Evolutionary conservation across 306 rosid genomes (phyloP), one percentile per base, ranked within the genome.

Genomic region (Cyamopsis tetragonoloba): DNA sequence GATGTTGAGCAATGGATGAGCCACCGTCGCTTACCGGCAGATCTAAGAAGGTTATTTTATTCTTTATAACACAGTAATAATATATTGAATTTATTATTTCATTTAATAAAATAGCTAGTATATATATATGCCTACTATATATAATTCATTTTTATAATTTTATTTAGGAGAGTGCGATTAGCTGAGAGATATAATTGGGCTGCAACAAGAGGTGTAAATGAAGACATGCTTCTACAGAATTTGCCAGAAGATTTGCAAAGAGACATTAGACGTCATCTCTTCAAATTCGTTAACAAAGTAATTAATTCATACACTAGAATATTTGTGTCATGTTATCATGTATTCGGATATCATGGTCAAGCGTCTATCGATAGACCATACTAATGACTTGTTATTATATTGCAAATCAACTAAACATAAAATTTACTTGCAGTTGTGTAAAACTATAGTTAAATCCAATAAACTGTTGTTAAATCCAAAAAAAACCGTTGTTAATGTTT

Each of bases 1-100:
- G 98, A 92, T 46, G 89, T 87, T 46, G 96, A 92, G 80, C 91
- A 77, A 72, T 92, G 98, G 98, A 92, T 89, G 98, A 83, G 84
- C 10, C 96, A 87, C 51, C 91, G 96, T 22, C 91, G 87, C 48
- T 83, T 92, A 64, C 91, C 96, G 6, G 81, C 79, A 12, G 75
- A 74, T 8, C 73, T 89, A 54, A 77, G 80, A 78, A 85, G 77
- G 96, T 89, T 73, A 41, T 53, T 35, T 34, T 24, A 60, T 39
- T 42, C 7, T 39, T 38, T 24, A 3, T 77, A 20, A 48, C 30
- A 9, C n/a, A n/a, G n/a, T n/a, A n/a, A n/a, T n/a, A n/a, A n/a
- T n/a, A n/a, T n/a, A n/a, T n/a, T n/a, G n/a, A n/a, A n/a, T n/a
- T n/a, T n/a, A n/a, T n/a, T n/a, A n/a, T n/a, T n/a, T n/a, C n/a